phyloP scores from a whole-genome alignment of 2,329 filamentous ascomycete genomes.

The Dothideomycetes sp. region DNA sequence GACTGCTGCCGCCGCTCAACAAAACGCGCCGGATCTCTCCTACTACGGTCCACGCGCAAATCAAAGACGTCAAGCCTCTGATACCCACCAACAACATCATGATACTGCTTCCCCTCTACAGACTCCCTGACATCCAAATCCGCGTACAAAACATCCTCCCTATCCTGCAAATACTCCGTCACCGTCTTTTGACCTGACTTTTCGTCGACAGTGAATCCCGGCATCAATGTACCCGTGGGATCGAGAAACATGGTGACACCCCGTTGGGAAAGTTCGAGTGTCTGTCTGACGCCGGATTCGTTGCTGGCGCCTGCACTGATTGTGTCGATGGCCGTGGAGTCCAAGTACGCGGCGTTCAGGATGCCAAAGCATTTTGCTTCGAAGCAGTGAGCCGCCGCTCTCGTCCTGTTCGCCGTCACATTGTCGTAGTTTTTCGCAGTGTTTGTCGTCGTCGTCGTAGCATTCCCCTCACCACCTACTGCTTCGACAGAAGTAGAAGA shows the following conservation, averaged over 20 bases:
- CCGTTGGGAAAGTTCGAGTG: constrained; percentile 31
- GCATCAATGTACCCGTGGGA: constrained; percentile 37
- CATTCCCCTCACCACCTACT: neutral
- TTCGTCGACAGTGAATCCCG: constrained; percentile 30
- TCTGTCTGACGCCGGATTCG: constrained; percentile 23
- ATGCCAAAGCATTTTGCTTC: constrained; percentile 50
- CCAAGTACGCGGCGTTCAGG: constrained; percentile 38
- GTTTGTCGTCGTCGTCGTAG: neutral
- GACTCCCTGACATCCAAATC: constrained; percentile 42
- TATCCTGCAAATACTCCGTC: constrained; percentile 33
- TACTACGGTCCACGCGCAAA: constrained; percentile 38
- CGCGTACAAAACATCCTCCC: constrained; percentile 44
- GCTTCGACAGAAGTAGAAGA: too few species aligned
- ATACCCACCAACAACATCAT: constrained; percentile 48
- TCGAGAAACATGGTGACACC: constrained; percentile 45
- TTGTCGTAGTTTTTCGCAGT: constrained; percentile 43
- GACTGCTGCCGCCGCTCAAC: neutral
- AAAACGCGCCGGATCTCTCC: constrained; percentile 29
- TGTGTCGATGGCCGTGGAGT: constrained; percentile 30
- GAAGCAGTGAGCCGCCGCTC: constrained; percentile 48
- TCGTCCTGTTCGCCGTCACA: constrained; percentile 42
- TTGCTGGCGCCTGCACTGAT: constrained; percentile 22
- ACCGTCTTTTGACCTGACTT: constrained; percentile 17
- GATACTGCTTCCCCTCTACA: constrained; percentile 49
- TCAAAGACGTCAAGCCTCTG: constrained; percentile 48